These are phyloP conservation scores for Rhodamnia argentea DNA, from an alignment of 345 rosid species.

Conservation along the genomic window DNA sequence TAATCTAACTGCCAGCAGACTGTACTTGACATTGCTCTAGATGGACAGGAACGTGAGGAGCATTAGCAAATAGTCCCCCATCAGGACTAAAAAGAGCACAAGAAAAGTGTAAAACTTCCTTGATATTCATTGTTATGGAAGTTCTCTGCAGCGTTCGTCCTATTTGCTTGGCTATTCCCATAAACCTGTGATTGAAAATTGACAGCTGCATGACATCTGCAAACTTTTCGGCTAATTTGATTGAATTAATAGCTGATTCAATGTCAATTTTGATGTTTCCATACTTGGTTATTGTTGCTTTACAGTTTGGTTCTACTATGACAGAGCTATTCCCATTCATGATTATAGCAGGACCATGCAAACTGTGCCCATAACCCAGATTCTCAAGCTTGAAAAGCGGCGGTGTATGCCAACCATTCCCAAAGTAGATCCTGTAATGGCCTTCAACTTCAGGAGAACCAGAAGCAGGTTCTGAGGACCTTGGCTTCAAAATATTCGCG, in stretches of 20 bases:
- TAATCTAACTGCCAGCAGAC: slow-evolving; percentile 82
- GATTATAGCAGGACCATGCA: slow-evolving; percentile 79
- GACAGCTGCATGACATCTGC: slow-evolving; percentile 98
- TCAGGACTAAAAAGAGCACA: slow-evolving; percentile 95
- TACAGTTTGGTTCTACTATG: slow-evolving; percentile 80
- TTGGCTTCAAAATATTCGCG: slow-evolving; percentile 80
- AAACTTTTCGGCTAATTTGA: slow-evolving; percentile 47
- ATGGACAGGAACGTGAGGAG: slow-evolving; percentile 97
- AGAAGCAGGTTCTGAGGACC: slow-evolving; percentile 29
- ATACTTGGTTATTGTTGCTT: slow-evolving; percentile 68
- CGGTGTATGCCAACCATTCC: slow-evolving; percentile 60
- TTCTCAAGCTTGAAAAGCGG: slow-evolving; percentile 76
- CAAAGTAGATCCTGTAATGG: slow-evolving; percentile 57
- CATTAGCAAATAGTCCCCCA: slow-evolving; percentile 94
- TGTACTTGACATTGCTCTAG: slow-evolving; percentile 93
- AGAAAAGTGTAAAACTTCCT: slow-evolving; percentile 90
- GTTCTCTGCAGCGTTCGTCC: slow-evolving; percentile 95
- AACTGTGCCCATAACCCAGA: slow-evolving; percentile 56
- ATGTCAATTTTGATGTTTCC: slow-evolving; percentile 84
- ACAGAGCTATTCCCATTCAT: slow-evolving; percentile 98
- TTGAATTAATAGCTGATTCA: slow-evolving; percentile 24
- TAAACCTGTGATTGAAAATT: slow-evolving; percentile 88
- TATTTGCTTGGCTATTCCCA: slow-evolving; percentile 99
- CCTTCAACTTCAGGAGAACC: slow-evolving; percentile 52
- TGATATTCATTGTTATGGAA: slow-evolving; percentile 92